phyloP scores from a whole-genome alignment of 2,329 filamentous ascomycete species.

The Xylaria polymorpha region DNA sequence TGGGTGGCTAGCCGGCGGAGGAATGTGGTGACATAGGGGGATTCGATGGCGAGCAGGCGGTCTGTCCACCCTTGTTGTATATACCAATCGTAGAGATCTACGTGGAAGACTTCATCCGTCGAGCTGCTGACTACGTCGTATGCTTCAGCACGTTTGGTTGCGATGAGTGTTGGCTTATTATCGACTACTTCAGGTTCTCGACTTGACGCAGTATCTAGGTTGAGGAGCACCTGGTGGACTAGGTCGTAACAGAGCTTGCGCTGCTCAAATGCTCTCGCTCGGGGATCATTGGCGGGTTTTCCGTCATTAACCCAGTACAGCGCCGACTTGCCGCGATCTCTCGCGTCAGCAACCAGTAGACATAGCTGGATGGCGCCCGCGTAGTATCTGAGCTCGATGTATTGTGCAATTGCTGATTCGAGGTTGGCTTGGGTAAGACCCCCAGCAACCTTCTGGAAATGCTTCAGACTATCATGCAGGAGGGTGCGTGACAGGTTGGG shows the following conservation, averaged over 20 bases:
- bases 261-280: slow-evolving; percentile 73
- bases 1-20: slow-evolving; percentile 79
- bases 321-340: slow-evolving; percentile 87
- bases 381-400: slow-evolving; percentile 85
- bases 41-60: slow-evolving; percentile 84
- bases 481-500: slow-evolving; percentile 81
- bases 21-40: slow-evolving; percentile 87
- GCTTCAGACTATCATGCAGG: slow-evolving; percentile 85
- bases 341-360: slow-evolving; percentile 83
- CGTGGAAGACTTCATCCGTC: slow-evolving; percentile 93
- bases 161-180: slow-evolving; percentile 78
- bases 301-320: slow-evolving; percentile 89
- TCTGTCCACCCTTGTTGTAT: slow-evolving; percentile 85
- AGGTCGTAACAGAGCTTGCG: slow-evolving; percentile 86
- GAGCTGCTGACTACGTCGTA: slow-evolving; percentile 91
- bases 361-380: slow-evolving; percentile 92
- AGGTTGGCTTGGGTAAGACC: slow-evolving; percentile 85
- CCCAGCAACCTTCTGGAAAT: slow-evolving; percentile 90
- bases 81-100: slow-evolving; percentile 98
- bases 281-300: slow-evolving; percentile 75
- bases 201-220: slow-evolving; percentile 78
- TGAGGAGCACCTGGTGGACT: slow-evolving; percentile 82
- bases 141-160: slow-evolving; percentile 85
- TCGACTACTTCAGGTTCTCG: slow-evolving; percentile 79
- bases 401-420: slow-evolving; percentile 80